phyloP scores from a whole-genome alignment of 2,329 filamentous ascomycete genomes.

The Venturia oleaginea region DNA sequence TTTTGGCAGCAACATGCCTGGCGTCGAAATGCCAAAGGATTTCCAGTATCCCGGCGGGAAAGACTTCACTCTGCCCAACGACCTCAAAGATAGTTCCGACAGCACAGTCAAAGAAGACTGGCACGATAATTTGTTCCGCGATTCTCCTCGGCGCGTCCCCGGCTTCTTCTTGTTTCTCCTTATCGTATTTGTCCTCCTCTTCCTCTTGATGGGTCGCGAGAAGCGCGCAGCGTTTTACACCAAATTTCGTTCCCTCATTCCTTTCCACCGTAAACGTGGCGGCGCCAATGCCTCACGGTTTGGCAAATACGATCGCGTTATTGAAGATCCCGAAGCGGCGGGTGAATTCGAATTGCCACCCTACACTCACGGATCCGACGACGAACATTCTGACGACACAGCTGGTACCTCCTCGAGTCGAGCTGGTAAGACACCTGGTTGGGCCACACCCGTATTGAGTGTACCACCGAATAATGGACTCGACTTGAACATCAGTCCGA shows the following conservation, averaged over 20 bases:
- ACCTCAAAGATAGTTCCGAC: conserved; percentile 36
- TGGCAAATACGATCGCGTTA: conserved; percentile 64
- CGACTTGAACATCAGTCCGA: conserved; percentile 11
- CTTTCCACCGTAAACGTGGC: conserved; percentile 33
- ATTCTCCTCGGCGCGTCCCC: conserved; percentile 57
- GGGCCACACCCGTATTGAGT: conserved; percentile 54
- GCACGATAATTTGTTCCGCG: conserved; percentile 54
- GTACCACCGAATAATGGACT: conserved; percentile 13
- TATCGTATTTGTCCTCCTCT: conserved; percentile 58
- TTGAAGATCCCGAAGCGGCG: conserved; percentile 45
- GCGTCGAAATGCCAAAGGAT: conserved; percentile 52
- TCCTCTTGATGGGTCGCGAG: conserved; percentile 72
- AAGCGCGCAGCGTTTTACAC: conserved; percentile 52
- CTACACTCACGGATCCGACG: conserved; percentile 49
- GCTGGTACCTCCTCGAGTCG: conserved; percentile 27
- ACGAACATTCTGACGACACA: conserved; percentile 46
- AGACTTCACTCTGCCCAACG: conserved; percentile 34
- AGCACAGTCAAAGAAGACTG: conserved; percentile 37
- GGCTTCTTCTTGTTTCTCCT: conserved; percentile 70
- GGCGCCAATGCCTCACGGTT: conserved; percentile 18
- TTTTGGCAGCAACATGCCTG: conserved; percentile 67
- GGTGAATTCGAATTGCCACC: conserved; percentile 67
- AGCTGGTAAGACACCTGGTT: conserved; percentile 54
- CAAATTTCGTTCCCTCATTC: conserved; percentile 44
- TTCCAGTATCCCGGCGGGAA: conserved; percentile 69